Evolutionary conservation across 176 grass and related monocot species (phyloP).

Genomic region (Panicum miliaceum): DNA sequence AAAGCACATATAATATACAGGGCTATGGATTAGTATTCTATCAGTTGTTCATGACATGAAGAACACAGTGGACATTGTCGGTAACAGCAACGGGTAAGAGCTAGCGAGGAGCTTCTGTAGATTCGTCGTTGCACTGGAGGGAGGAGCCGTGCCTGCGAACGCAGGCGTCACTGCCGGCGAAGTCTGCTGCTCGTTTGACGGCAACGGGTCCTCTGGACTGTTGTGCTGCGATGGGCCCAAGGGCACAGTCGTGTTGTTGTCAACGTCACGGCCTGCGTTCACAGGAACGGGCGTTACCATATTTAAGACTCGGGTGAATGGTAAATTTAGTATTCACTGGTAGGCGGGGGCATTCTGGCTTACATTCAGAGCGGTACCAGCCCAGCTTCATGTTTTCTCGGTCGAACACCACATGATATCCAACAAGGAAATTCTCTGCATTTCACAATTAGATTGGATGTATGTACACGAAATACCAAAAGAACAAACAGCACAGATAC

Average conservation of each 20-base stretch:
- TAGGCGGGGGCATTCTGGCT: constrained; percentile 15
- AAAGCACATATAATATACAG: constrained; percentile 73
- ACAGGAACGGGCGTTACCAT: not conserved
- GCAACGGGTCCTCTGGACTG: constrained; percentile 74
- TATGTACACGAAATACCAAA: constrained; percentile 4
- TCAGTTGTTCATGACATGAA: constrained; percentile 60
- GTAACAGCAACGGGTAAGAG: constrained; percentile 54
- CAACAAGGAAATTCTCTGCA: constrained; percentile 97
- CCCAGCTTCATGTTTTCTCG: constrained; percentile 87
- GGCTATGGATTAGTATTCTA: constrained; percentile 53
- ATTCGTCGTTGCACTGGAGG: constrained; percentile 34
- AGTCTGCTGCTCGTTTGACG: constrained; percentile 85
- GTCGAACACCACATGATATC: constrained; percentile 82
- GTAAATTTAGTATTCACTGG: not conserved
- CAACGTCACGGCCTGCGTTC: constrained; percentile 65
- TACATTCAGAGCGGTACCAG: constrained; percentile 89
- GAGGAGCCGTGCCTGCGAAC: constrained; percentile 58
- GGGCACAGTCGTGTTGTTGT: constrained; percentile 77
- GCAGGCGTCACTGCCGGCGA: constrained; percentile 67
- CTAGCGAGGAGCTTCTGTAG: constrained; percentile 19
- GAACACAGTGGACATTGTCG: constrained; percentile 64
- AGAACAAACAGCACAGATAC: not conserved
- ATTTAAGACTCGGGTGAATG: not conserved
- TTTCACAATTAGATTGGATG: constrained; percentile 4
- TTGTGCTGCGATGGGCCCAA: constrained; percentile 64